Conservation (phyloP, 345 rosid genomes). For the Physaria fendleri region DNA sequence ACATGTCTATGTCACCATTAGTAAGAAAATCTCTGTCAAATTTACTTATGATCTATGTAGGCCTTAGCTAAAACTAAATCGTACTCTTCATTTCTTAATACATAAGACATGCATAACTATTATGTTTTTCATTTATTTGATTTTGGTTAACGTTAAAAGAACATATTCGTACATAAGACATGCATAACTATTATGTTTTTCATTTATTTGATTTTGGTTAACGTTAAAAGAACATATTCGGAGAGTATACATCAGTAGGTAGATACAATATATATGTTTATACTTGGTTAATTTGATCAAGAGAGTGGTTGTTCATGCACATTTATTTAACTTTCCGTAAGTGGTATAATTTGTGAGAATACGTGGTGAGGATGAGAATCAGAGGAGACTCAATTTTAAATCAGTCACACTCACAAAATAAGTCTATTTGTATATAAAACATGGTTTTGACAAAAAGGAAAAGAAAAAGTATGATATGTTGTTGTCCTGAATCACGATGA, state of each 20-base stretch:
- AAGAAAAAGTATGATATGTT: conserved; percentile 23
- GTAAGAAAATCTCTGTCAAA: not conserved
- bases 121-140: too few relatives aligned
- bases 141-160: too few relatives aligned
- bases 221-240: too few relatives aligned
- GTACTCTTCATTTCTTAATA: too few relatives aligned
- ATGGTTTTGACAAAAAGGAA: too few relatives aligned
- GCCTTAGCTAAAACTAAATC: not conserved
- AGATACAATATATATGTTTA: not conserved
- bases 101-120: too few relatives aligned
- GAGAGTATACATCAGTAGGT: too few relatives aligned
- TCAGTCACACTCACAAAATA: conserved; percentile 14
- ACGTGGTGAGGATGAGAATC: conserved; percentile 20
- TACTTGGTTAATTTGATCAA: conserved; percentile 1
- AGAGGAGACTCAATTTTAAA: conserved; percentile 16
- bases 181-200: too few relatives aligned
- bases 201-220: too few relatives aligned
- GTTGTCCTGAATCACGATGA: conserved; percentile 25
- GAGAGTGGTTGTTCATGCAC: conserved; percentile 18
- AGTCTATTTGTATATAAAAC: not conserved
- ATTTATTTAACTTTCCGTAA: conserved; percentile 1
- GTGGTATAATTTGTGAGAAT: not conserved
- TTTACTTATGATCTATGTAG: not conserved
- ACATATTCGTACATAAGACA: too few relatives aligned
- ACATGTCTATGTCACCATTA: not conserved